Evolutionary conservation across 73 alveolate species (phyloP).

Genomic region (Stentor coeruleus): DNA sequence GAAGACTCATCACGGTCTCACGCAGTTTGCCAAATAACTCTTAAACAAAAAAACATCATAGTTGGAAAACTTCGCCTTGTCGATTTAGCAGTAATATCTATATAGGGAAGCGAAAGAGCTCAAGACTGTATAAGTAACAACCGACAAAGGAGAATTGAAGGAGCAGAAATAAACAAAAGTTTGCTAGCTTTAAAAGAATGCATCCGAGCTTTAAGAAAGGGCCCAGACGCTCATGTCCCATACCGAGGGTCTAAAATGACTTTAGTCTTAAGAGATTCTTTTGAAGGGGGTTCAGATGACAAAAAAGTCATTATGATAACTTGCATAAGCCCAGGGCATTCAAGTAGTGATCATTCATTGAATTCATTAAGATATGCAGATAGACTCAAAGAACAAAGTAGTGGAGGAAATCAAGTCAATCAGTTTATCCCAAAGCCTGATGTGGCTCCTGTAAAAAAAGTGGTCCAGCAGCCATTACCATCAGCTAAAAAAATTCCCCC

Average conservation of each 20-base stretch:
- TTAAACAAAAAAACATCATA: conserved; percentile 64
- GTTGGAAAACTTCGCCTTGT: conserved; percentile 87
- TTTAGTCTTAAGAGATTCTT: conserved; percentile 94
- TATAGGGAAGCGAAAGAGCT: conserved; percentile 94
- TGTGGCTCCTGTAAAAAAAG: conserved; percentile 34
- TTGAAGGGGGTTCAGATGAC: conserved; percentile 74
- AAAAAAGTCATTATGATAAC: conserved; percentile 96
- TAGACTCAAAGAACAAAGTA: conserved; percentile 59
- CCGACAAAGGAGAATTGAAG: conserved; percentile 92
- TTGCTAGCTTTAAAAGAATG: conserved; percentile 96
- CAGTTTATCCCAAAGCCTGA: conserved; percentile 35
- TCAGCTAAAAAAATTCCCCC: conserved; percentile 24
- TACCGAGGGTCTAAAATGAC: conserved; percentile 98
- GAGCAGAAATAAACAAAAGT: conserved; percentile 97
- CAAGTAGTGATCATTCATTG: conserved; percentile 95
- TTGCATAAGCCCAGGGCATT: conserved; percentile 92
- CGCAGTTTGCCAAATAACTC: conserved; percentile 84
- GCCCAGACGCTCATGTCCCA: conserved; percentile 93
- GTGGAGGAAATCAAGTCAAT: conserved; percentile 39
- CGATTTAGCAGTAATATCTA: conserved; percentile 68
- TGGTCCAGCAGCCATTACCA: conserved; percentile 32
- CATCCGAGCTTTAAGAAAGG: conserved; percentile 90
- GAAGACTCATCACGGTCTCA: conserved; percentile 96
- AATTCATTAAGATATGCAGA: conserved; percentile 89
- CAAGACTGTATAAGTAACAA: conserved; percentile 91